Percentiles rank a stretch among this genome's conserved stretches.
Evolutionary conservation across 2,329 filamentous ascomycete species (phyloP).

Genomic region (Fusarium beomiforme): DNA sequence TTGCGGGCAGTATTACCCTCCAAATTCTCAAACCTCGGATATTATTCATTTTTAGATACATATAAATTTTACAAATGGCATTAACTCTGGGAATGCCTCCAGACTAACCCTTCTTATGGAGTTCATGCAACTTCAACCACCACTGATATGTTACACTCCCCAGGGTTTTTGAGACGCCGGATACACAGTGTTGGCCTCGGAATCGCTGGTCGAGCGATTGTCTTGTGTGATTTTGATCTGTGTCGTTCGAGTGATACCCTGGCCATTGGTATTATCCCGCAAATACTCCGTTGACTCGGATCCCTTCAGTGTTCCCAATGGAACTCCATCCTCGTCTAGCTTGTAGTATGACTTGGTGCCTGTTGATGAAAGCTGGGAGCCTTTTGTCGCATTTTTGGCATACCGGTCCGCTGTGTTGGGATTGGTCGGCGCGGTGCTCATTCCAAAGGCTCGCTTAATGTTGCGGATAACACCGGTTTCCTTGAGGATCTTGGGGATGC

Average conservation of each 20-base stretch:
- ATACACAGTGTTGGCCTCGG: neutral
- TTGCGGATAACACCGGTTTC: conserved; percentile 29
- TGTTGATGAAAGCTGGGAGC: neutral
- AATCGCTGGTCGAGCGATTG: neutral
- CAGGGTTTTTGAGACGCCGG: neutral
- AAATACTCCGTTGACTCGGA: conserved; percentile 1
- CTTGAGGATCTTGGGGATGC: conserved; percentile 11
- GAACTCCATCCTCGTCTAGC: neutral
- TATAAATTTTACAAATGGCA: too few species aligned
- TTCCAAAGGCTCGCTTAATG: conserved; percentile 35
- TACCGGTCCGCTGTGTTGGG: neutral
- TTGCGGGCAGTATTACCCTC: neutral
- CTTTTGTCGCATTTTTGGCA: neutral
- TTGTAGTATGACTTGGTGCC: conserved; percentile 1
- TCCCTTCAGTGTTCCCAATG: neutral
- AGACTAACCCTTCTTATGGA: neutral
- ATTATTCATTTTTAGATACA: neutral
- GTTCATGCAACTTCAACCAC: neutral
- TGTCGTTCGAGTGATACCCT: neutral
- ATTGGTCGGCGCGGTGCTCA: conserved; percentile 1
- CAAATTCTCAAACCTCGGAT: neutral
- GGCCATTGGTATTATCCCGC: neutral
- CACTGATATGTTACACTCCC: neutral
- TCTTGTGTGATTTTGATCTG: conserved; percentile 1
- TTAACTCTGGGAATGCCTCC: neutral